These are phyloP conservation scores for Populus tomentosa DNA, from an alignment of 441 rosid genomes.

Conservation along the genomic window DNA sequence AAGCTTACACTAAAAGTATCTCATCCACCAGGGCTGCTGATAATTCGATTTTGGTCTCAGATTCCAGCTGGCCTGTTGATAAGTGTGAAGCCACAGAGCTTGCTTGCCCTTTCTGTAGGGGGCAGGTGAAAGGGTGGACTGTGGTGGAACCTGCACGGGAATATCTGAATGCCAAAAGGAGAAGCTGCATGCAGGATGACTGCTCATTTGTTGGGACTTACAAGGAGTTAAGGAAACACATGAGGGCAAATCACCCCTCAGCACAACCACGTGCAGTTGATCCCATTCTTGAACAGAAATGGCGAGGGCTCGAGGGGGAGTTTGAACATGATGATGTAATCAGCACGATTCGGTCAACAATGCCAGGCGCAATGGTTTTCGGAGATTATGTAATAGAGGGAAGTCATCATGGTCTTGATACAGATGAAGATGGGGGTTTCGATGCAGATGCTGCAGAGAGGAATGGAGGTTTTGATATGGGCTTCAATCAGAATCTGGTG, in stretches of 20 bases:
- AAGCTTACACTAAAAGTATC: conserved; percentile 65
- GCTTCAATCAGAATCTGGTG: conserved; percentile 49
- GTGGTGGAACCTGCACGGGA: conserved; percentile 88
- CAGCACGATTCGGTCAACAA: conserved; percentile 80
- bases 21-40: conserved; percentile 33
- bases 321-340: conserved; percentile 70
- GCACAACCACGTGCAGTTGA: conserved; percentile 81
- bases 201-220: conserved; percentile 70
- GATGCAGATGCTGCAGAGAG: conserved; percentile 35
- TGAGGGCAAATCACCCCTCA: conserved; percentile 72
- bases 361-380: conserved; percentile 83
- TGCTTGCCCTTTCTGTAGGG: conserved; percentile 93
- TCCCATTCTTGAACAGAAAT: conserved; percentile 75
- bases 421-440: conserved; percentile 38
- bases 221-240: conserved; percentile 93
- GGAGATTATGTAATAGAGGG: conserved; percentile 88
- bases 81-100: conserved; percentile 63
- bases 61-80: conserved; percentile 33
- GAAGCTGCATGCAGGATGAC: conserved; percentile 93
- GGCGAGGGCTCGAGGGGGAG: conserved; percentile 79
- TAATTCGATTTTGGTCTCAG: conserved; percentile 28
- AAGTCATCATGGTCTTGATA: conserved; percentile 39
- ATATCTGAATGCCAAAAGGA: conserved; percentile 61
- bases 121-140: conserved; percentile 99
- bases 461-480: conserved; percentile 36